phyloP scores from a whole-genome alignment of 2,329 filamentous ascomycete species.

The Colletotrichum sojae region DNA sequence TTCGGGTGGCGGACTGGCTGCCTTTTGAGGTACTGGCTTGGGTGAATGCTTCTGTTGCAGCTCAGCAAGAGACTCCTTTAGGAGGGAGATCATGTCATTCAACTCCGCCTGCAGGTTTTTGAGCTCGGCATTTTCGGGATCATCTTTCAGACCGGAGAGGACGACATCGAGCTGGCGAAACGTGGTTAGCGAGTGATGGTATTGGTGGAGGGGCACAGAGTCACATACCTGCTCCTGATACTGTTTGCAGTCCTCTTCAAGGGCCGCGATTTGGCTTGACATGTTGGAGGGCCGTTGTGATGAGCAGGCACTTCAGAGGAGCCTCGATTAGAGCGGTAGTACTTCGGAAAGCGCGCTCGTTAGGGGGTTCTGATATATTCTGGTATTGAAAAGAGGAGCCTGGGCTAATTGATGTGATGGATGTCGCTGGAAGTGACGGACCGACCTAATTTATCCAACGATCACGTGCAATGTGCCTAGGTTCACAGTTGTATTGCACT shows the following conservation, averaged over 20 bases:
- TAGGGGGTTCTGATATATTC: no score
- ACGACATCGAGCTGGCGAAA: constrained; percentile 80
- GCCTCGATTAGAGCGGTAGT: no score
- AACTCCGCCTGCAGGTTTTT: constrained; percentile 84
- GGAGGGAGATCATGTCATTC: constrained; percentile 83
- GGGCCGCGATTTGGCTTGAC: constrained; percentile 54
- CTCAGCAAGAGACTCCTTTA: constrained; percentile 86
- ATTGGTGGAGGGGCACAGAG: neutral
- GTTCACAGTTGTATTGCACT: neutral
- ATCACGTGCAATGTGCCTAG: neutral
- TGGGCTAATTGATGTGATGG: no score
- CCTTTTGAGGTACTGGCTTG: constrained; percentile 57
- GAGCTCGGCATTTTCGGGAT: constrained; percentile 85
- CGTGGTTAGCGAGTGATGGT: constrained; percentile 40
- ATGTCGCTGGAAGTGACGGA: no score
- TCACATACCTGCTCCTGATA: constrained; percentile 70
- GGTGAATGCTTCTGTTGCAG: constrained; percentile 72
- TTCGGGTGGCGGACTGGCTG: constrained; percentile 70
- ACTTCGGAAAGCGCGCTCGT: no score
- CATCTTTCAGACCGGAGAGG: constrained; percentile 80
- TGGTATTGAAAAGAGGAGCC: no score
- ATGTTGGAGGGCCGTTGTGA: constrained; percentile 25
- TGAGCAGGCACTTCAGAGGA: neutral
- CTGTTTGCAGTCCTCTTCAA: constrained; percentile 67
- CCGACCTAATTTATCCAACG: neutral